Evolutionary conservation across 208 protist genomes (phyloP).

Genomic region (Wallacemonas sp.): DNA sequence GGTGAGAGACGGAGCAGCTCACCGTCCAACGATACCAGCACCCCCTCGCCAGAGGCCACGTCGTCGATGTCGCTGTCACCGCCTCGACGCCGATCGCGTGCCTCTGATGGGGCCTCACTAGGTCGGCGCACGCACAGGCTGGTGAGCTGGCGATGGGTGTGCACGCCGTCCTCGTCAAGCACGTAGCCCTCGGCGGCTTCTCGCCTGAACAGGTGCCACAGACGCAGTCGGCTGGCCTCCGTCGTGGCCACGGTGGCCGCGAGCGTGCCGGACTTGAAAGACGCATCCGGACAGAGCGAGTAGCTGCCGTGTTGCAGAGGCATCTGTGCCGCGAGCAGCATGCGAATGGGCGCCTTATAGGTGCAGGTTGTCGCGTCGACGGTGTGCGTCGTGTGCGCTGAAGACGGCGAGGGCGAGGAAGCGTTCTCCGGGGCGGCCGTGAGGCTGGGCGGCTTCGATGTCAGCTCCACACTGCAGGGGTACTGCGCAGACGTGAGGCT

Average conservation of each 20-base stretch:
- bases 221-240: constrained; percentile 53
- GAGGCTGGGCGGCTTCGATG: neutral
- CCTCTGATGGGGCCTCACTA: too few species aligned
- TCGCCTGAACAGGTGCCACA: constrained; percentile 81
- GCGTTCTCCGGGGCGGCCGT: too few species aligned
- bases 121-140: constrained; percentile 38
- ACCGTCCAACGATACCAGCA: constrained; percentile 63
- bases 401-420: too few species aligned
- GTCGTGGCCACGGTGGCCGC: constrained; percentile 53
- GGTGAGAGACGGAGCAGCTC: constrained; percentile 48
- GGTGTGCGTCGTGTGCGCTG: too few species aligned
- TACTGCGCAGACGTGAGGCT: constrained; percentile 31
- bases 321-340: constrained; percentile 76
- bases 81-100: too few species aligned
- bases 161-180: constrained; percentile 84
- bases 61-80: constrained; percentile 3
- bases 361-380: too few species aligned
- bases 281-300: constrained; percentile 69
- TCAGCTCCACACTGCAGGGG: constrained; percentile 34
- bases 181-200: constrained; percentile 64
- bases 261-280: constrained; percentile 44
- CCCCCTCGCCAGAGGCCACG: neutral
- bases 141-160: constrained; percentile 34
- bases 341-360: constrained; percentile 30
- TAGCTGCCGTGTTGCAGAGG: constrained; percentile 69